phyloP scores from a whole-genome alignment of 306 rosid genomes.

The Dryas drummondii region DNA sequence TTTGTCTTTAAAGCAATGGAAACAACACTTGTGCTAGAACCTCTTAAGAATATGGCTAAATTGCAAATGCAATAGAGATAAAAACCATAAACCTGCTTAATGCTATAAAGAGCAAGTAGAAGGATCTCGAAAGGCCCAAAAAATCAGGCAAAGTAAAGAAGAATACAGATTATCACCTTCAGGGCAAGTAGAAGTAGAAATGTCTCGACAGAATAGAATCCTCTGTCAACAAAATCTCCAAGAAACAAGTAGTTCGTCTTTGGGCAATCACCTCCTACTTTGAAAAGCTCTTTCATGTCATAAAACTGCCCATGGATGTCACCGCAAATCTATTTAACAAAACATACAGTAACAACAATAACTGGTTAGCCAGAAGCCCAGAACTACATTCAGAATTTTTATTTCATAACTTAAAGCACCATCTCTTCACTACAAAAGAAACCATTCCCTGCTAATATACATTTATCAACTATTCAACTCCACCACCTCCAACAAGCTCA shows the following conservation, averaged over 20 bases:
- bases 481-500: background rate
- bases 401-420: background rate
- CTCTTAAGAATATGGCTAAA: constrained; percentile 8
- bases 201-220: constrained; percentile 90
- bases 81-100: constrained; percentile 2
- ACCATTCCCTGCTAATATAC: background rate
- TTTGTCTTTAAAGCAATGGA: background rate
- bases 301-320: constrained; percentile 99
- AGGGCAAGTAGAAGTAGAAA: constrained; percentile 92
- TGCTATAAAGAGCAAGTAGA: constrained; percentile 6
- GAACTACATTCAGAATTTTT: constrained; percentile 1
- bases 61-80: constrained; percentile 12
- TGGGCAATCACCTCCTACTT: constrained; percentile 98
- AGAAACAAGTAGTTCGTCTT: constrained; percentile 94
- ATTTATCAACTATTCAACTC: background rate
- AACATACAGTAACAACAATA: constrained; percentile 1
- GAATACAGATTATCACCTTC: constrained; percentile 56
- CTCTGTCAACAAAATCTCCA: constrained; percentile 99
- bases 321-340: constrained; percentile 76
- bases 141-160: background rate
- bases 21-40: constrained; percentile 11
- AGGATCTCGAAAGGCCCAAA: constrained; percentile 7
- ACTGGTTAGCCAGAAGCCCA: constrained; percentile 16
- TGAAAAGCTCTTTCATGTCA: constrained; percentile 99
- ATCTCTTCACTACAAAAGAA: background rate